phyloP scores from a whole-genome alignment of 1,139 yeast species.

The Nakaseomyces bracarensis region DNA sequence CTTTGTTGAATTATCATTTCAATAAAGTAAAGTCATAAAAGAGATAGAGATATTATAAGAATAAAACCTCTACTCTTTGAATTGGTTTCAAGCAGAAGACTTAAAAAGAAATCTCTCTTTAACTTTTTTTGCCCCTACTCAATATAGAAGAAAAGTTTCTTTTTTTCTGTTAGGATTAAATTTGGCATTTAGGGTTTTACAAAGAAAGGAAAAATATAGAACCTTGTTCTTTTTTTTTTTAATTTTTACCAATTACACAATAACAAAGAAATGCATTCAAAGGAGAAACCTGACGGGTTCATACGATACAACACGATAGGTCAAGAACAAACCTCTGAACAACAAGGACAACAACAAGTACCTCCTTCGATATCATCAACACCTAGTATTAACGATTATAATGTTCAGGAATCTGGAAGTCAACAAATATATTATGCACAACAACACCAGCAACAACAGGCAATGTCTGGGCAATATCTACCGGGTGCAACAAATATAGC shows the following conservation, averaged over 20 bases:
- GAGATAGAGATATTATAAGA: too few relatives aligned
- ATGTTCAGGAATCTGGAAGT: background rate
- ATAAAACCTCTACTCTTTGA: too few relatives aligned
- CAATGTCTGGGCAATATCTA: background rate
- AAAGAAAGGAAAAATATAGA: background rate
- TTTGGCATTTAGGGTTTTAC: too few relatives aligned
- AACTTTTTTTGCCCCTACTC: too few relatives aligned
- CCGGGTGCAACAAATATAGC: background rate
- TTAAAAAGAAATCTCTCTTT: too few relatives aligned
- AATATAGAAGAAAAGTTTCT: too few relatives aligned
- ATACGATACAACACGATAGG: slow-evolving; percentile 1
- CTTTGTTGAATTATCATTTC: too few relatives aligned
- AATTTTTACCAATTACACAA: background rate
- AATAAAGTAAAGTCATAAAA: too few relatives aligned
- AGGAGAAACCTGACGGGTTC: background rate
- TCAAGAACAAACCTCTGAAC: background rate
- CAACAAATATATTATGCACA: background rate
- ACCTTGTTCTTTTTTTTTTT: too few relatives aligned
- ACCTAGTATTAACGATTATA: slow-evolving; percentile 3
- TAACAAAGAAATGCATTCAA: background rate
- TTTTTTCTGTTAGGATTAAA: too few relatives aligned
- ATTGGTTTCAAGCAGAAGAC: too few relatives aligned
- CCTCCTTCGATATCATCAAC: slow-evolving; percentile 1
- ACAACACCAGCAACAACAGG: background rate
- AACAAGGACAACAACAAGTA: background rate